phyloP scores from a whole-genome alignment of 2,329 filamentous ascomycete genomes.

The Diplodia corticola region DNA sequence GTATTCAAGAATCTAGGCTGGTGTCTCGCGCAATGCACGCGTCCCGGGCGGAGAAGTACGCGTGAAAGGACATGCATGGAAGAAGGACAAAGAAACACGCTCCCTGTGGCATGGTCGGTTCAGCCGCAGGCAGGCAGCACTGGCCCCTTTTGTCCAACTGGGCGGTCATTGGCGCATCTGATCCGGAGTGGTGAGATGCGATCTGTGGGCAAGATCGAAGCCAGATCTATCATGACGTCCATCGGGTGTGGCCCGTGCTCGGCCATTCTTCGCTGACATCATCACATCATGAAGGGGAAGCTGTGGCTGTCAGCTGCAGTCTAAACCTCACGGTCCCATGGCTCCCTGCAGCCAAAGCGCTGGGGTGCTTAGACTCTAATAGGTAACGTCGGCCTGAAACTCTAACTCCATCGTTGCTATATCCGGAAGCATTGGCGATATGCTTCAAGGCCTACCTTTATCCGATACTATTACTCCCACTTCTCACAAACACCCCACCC shows the following conservation, averaged over 20 bases:
- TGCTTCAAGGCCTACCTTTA: no score
- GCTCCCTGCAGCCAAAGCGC: no score
- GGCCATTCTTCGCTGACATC: background rate
- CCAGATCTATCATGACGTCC: constrained; percentile 10
- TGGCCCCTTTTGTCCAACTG: background rate
- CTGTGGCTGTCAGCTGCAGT: no score
- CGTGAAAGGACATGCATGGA: background rate
- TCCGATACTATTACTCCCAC: background rate
- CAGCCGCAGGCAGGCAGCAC: background rate
- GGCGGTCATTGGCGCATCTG: constrained; percentile 9
- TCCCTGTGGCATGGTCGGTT: background rate
- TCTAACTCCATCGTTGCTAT: no score
- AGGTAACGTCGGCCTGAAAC: no score
- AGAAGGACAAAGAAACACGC: background rate
- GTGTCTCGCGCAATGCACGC: background rate
- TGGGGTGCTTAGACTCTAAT: no score
- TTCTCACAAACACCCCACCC: background rate
- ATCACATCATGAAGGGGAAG: no score
- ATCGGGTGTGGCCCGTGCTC: constrained; percentile 3
- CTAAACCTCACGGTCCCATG: no score
- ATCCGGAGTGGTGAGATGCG: constrained; percentile 9
- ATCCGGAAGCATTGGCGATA: no score
- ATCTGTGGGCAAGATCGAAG: constrained; percentile 20
- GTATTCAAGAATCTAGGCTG: background rate
- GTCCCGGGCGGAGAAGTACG: background rate